A percentile compares a stretch with the other conserved stretches of the same genome.
phyloP scores from a whole-genome alignment of 345 rosid species.

The Citrus reticulata region DNA sequence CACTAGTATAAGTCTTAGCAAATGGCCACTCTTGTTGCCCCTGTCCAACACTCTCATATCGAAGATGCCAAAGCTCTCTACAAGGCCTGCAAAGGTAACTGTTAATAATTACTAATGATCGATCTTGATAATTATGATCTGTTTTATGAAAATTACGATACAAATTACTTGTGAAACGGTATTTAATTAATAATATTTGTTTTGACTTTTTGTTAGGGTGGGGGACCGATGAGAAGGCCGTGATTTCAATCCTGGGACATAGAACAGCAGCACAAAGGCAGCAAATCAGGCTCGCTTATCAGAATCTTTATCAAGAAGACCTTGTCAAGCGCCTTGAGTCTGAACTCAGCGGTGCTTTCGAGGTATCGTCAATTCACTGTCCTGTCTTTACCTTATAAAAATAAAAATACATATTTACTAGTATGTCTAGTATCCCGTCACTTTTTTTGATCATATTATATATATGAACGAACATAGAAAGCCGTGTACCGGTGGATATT shows the following conservation, averaged over 20 bases:
- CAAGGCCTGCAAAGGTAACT: conserved; percentile 30
- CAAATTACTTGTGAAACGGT: too few species aligned
- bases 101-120: too few species aligned
- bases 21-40: conserved; percentile 20
- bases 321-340: conserved; percentile 59
- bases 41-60: conserved; percentile 7
- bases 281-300: conserved; percentile 48
- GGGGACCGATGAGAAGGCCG: conserved; percentile 51
- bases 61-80: conserved; percentile 30
- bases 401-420: too few species aligned
- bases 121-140: too few species aligned
- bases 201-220: conserved; percentile 29
- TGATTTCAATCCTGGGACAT: conserved; percentile 43
- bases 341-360: conserved; percentile 56
- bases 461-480: conserved; percentile 27
- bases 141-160: too few species aligned
- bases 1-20: neutral
- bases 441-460: too few species aligned
- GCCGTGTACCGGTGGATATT: conserved; percentile 55
- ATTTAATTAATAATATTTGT: too few species aligned
- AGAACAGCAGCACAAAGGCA: conserved; percentile 54
- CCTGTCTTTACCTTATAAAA: too few species aligned
- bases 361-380: conserved; percentile 12
- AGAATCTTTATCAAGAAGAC: conserved; percentile 39
- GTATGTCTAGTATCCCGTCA: too few species aligned